Evolutionary conservation across 139 green algal genomes (phyloP), one percentile per base, ranked within the genome.

Genomic region (Chlorella sp.): DNA sequence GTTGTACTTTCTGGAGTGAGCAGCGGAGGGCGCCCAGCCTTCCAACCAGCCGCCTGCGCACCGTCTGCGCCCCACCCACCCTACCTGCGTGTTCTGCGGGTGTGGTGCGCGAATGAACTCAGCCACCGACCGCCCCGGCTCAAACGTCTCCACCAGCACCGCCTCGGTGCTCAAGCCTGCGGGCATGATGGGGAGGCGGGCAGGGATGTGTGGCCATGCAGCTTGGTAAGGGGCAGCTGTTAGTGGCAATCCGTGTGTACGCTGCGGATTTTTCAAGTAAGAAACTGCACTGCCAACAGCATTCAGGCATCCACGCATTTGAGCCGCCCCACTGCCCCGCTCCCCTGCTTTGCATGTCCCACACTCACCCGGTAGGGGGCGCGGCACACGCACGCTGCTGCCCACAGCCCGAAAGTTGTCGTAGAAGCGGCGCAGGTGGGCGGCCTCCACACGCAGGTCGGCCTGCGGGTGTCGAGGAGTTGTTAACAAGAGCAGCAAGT

Each of bases 111-210:
- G 83, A n/a, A 96, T 95, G 88, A 91, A 96, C 57, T 87, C 47
- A 0, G 92, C 68, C 63, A 98, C 92, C 62, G 51, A 57, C 88
- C 80, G 68, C 56, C 94, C 94, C 15, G 91, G 63, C 92, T 98
- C 96, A 79, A 94, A 99, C 16, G 86, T 98, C 91, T 98, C 97
- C 25, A 99, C 93, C 57, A 99, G 87, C 79, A 98, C 96, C 12
- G 80, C 89, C 3, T 86, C 81, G 0, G 94, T 83, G 62, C 62
- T 63, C 62, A 64, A 74, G 39, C 78, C 78, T 83, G 74, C 17
- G 39, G 0, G 15, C 11, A 13, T 28, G 28, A 21, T n/a, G n/a
- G n/a, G n/a, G n/a, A n/a, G n/a, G n/a, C n/a, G n/a, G 64, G 64
- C 32, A 11, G 17, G 20, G 41, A 36, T 28, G 21, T 17, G 34